These are phyloP conservation scores for Mycena sanguinolenta DNA, from an alignment of 768 basidiomycete species.

Conservation along the genomic window DNA sequence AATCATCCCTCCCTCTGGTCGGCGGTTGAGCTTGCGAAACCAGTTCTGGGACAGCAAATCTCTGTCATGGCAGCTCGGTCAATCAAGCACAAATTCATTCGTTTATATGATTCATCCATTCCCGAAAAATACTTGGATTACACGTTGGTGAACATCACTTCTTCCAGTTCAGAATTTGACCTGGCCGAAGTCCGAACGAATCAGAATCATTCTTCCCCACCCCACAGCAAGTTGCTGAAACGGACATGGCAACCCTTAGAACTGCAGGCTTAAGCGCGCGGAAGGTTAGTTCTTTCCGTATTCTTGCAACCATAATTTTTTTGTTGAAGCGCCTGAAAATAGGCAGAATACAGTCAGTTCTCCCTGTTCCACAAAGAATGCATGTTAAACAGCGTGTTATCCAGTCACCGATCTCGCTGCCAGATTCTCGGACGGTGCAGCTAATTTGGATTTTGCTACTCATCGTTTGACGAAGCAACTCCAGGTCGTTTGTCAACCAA, in stretches of 20 bases:
- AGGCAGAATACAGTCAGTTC: constrained; percentile 40
- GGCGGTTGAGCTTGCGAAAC: constrained; percentile 10
- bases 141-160: constrained; percentile 50
- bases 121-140: constrained; percentile 76
- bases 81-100: constrained; percentile 83
- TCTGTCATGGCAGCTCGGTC: constrained; percentile 90
- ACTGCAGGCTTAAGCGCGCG: constrained; percentile 83
- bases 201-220: constrained; percentile 74
- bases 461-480: not conserved
- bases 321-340: not conserved
- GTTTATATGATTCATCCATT: constrained; percentile 79
- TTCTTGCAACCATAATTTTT: constrained; percentile 2
- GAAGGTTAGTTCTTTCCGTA: constrained; percentile 68
- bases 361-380: not conserved
- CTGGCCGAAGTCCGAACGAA: constrained; percentile 37
- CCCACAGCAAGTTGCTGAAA: constrained; percentile 74
- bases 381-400: constrained; percentile 2
- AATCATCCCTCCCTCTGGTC: not conserved
- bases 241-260: constrained; percentile 70
- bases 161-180: constrained; percentile 24
- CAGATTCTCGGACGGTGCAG: constrained; percentile 76
- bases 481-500: constrained; percentile 75
- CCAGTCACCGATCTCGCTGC: constrained; percentile 83
- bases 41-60: constrained; percentile 74
- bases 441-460: not conserved